A percentile compares a stretch with the other conserved stretches of the same genome.
Conservation (phyloP, 257 asterid species). For the Salvia rosmarinus region DNA sequence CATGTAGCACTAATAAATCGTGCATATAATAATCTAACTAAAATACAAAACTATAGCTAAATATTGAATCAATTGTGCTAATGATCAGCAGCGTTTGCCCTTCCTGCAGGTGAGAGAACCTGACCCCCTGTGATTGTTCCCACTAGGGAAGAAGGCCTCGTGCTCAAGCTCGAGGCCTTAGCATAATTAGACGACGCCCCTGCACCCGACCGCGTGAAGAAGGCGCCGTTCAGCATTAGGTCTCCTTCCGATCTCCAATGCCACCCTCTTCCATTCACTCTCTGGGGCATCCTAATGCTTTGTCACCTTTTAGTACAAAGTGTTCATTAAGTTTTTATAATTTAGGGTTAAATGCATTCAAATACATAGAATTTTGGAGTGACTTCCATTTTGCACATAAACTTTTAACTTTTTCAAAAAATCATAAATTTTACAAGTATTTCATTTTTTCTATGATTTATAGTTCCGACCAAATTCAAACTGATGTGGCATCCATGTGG, state of each 20-base stretch:
- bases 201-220: constrained; percentile 72
- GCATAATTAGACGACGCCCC: constrained; percentile 85
- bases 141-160: constrained; percentile 72
- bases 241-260: constrained; percentile 92
- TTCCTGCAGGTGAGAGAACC: constrained; percentile 71
- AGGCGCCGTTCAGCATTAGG: constrained; percentile 84
- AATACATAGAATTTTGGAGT: no score
- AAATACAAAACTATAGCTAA: not conserved
- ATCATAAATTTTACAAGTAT: no score
- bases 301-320: constrained; percentile 71
- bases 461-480: no score
- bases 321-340: no score
- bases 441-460: no score
- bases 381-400: no score
- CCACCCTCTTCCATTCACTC: constrained; percentile 73
- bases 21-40: constrained; percentile 26
- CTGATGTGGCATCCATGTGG: no score
- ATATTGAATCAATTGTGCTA: not conserved
- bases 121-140: constrained; percentile 60
- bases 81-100: constrained; percentile 56
- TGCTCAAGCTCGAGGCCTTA: constrained; percentile 90
- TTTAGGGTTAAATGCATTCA: no score
- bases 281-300: constrained; percentile 75
- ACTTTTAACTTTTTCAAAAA: no score
- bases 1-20: constrained; percentile 5